Conservation (phyloP, 495 filamentous ascomycete genomes). For the Penicillium cosmopolitanum region DNA sequence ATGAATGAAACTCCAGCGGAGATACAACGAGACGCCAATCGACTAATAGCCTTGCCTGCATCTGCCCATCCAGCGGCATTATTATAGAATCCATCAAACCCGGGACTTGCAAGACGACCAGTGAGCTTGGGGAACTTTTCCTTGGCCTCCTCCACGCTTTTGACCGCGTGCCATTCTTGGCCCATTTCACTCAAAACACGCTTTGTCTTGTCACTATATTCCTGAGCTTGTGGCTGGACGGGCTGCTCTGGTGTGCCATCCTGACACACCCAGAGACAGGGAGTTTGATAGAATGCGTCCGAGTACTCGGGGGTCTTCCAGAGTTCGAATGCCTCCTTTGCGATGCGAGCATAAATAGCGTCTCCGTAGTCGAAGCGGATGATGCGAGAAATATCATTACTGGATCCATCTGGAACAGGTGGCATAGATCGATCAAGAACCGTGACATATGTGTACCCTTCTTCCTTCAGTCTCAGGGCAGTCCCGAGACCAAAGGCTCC, state of each 20-base stretch:
- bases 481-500: slow-evolving; percentile 73
- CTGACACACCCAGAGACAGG: slow-evolving; percentile 35
- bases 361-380: slow-evolving; percentile 77
- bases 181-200: slow-evolving; percentile 46
- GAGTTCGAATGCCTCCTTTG: slow-evolving; percentile 61
- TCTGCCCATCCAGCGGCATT: slow-evolving; percentile 73
- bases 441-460: slow-evolving; percentile 58
- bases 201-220: slow-evolving; percentile 38
- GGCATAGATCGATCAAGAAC: slow-evolving; percentile 63
- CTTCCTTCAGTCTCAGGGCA: slow-evolving; percentile 58
- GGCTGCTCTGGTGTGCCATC: slow-evolving; percentile 38
- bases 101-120: slow-evolving; percentile 45
- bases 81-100: slow-evolving; percentile 74
- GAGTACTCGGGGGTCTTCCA: slow-evolving; percentile 58
- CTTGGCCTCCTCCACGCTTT: slow-evolving; percentile 48
- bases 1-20: slow-evolving; percentile 36
- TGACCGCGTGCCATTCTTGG: slow-evolving; percentile 31
- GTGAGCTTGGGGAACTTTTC: slow-evolving; percentile 46
- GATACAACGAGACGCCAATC: slow-evolving; percentile 47
- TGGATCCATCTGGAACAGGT: slow-evolving; percentile 63
- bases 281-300: slow-evolving; percentile 38
- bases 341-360: slow-evolving; percentile 65
- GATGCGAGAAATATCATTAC: slow-evolving; percentile 69
- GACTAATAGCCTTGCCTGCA: slow-evolving; percentile 65
- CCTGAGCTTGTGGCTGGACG: slow-evolving; percentile 44